These are phyloP conservation scores for Coniochaeta ligniaria DNA, from an alignment of 2,329 filamentous ascomycete genomes.

Conservation along the genomic window DNA sequence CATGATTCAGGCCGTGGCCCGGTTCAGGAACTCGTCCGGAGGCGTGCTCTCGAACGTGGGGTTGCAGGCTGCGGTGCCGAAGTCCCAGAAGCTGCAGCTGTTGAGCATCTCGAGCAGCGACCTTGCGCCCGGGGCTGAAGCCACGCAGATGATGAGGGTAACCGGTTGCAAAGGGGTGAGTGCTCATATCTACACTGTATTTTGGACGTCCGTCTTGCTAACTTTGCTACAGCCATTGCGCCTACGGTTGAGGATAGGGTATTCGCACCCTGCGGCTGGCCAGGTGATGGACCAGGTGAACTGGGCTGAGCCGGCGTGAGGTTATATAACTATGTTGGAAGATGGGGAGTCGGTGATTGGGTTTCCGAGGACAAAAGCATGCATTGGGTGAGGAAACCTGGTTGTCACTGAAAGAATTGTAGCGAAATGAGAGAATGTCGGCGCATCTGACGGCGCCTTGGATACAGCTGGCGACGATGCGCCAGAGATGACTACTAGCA, in stretches of 20 bases:
- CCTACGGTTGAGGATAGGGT: constrained; percentile 78
- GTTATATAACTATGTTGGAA: not conserved
- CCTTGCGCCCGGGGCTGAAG: constrained; percentile 69
- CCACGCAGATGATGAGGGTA: constrained; percentile 86
- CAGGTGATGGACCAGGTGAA: constrained; percentile 88
- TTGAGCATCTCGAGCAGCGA: constrained; percentile 81
- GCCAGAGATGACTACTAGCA: not conserved
- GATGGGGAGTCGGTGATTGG: not conserved
- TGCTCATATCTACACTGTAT: constrained; percentile 18
- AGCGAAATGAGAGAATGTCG: not conserved
- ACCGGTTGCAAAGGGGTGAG: constrained; percentile 82
- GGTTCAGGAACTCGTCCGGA: constrained; percentile 71
- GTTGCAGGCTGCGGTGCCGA: constrained; percentile 90
- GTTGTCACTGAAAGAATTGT: not conserved
- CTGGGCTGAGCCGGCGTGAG: constrained; percentile 72
- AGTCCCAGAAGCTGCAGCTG: constrained; percentile 88
- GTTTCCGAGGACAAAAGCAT: not conserved
- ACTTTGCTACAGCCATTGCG: constrained; percentile 60
- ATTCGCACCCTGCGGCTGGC: constrained; percentile 61
- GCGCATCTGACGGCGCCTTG: not conserved
- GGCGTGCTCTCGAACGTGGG: constrained; percentile 68
- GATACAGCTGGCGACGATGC: not conserved
- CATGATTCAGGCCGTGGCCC: constrained; percentile 72
- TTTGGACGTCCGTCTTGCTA: constrained; percentile 11
- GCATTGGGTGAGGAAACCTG: not conserved